Evolutionary conservation across 768 basidiomycete genomes (phyloP), one percentile per base, ranked within the genome.

Genomic region (Pleurotus sapidus): DNA sequence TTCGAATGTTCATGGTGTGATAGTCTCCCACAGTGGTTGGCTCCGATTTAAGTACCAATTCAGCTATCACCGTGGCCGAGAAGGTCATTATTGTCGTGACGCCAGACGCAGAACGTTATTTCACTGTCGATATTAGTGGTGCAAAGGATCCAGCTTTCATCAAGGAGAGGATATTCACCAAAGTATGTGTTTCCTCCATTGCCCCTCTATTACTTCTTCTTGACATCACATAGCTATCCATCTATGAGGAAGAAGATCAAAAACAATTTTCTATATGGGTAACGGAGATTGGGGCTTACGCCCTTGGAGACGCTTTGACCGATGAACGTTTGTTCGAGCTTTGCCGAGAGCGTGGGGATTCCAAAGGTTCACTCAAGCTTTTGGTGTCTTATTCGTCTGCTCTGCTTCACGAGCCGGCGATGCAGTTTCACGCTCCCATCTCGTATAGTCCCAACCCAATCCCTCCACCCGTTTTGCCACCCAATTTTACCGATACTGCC

Each of bases 221-320:
- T 20, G 60, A 55, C 43, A 57, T 43, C 40, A 24, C 46, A 24
- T 60, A 93, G 91, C 75, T 94, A 60, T 83, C 86, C 67, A 89
- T 98, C 43, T 78, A 80, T 38, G 92, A 93, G 64, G 95, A 95
- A 58, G 92, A 96, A 57, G 78, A 79, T 42, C 87, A 90, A 66
- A 69, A 78, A 6, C 83, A 80, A 25, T 87, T 88, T 67, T 83
- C 87, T 23, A 88, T 98, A 55, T 94, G 91, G 75, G 88, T 86
- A 59, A 96, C 94, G 0, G 90, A 92, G 70, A 88, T 97, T 64
- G 91, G 90, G 58, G 81, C 83, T 24, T 88, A 78, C 61, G 88
- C 89, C 15, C 81, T 89, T 45, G 85, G 91, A 3, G 86, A 86
- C 12, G 84, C 93, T 5, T 72, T 97, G 30, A 73, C 81, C 11